Evolutionary conservation across 164 flowering plant species (phyloP).

Genomic region (Nymphaea colorata): DNA sequence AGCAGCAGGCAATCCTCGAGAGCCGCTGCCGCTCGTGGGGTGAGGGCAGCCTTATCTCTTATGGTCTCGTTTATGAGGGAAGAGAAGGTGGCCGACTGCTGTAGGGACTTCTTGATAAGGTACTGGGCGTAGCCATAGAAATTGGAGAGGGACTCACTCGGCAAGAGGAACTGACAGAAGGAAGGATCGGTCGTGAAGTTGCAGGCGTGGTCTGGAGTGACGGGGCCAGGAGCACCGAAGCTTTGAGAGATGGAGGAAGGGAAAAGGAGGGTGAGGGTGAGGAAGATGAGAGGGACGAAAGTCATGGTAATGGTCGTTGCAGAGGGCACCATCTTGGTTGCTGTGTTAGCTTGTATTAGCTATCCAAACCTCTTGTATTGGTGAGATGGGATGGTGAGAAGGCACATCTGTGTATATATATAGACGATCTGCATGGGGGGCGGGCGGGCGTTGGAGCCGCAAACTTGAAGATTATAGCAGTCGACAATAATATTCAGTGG

Average conservation of each 20-base stretch:
- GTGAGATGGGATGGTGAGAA: no score
- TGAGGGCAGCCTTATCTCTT: background rate
- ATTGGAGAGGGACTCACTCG: slow-evolving; percentile 12
- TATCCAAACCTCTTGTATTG: no score
- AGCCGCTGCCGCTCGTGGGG: slow-evolving; percentile 13
- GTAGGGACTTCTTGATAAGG: slow-evolving; percentile 13
- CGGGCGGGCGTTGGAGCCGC: no score
- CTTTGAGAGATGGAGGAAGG: background rate
- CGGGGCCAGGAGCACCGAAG: background rate
- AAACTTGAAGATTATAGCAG: no score
- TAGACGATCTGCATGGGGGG: no score
- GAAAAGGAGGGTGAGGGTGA: background rate
- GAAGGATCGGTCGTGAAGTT: slow-evolving; percentile 10
- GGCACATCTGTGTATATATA: no score
- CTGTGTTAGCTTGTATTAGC: no score
- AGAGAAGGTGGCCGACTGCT: slow-evolving; percentile 11
- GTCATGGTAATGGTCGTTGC: no score
- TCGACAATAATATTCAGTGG: no score
- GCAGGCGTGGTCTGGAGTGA: slow-evolving; percentile 13
- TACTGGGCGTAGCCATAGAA: slow-evolving; percentile 23
- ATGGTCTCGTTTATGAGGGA: slow-evolving; percentile 15
- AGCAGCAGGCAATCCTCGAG: slow-evolving; percentile 24
- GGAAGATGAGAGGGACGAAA: background rate
- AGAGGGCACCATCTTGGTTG: no score
- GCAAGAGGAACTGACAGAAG: slow-evolving; percentile 29